Evolutionary conservation across 192 early-diverging fungal species (phyloP).

Genomic region (Phycomyces nitens): DNA sequence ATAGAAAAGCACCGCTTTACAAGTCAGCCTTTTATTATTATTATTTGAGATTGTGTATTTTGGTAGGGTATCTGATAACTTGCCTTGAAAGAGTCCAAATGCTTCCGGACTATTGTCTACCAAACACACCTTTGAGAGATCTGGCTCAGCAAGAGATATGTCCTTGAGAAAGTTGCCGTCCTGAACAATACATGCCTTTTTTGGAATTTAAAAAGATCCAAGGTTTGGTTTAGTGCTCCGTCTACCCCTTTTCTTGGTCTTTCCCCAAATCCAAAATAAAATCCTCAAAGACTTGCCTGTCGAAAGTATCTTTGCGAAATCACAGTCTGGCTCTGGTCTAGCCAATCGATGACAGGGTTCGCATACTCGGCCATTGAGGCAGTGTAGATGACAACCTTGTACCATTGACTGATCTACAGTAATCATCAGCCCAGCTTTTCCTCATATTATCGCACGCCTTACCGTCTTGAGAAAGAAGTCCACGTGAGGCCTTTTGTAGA

Average conservation of each 20-base stretch:
- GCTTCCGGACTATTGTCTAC: constrained; percentile 83
- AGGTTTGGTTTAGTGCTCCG: no score
- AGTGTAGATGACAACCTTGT: constrained; percentile 89
- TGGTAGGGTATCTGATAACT: not conserved
- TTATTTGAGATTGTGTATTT: no score
- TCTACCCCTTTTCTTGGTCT: no score
- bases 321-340: constrained; percentile 64
- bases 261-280: no score
- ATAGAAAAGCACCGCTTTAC: not conserved
- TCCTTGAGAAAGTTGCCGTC: constrained; percentile 79
- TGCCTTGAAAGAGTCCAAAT: constrained; percentile 73
- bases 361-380: constrained; percentile 91
- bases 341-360: constrained; percentile 88
- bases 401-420: constrained; percentile 78
- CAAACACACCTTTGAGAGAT: constrained; percentile 76
- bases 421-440: no score
- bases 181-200: constrained; percentile 62
- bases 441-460: not conserved
- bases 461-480: constrained; percentile 85
- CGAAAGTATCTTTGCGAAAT: constrained; percentile 78
- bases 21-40: no score
- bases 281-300: constrained; percentile 44
- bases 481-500: constrained; percentile 86
- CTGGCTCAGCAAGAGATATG: constrained; percentile 56
- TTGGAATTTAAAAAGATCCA: no score